phyloP scores from a whole-genome alignment of 1,284 basidiomycete species.

The Pseudozyma hubeiensis region DNA sequence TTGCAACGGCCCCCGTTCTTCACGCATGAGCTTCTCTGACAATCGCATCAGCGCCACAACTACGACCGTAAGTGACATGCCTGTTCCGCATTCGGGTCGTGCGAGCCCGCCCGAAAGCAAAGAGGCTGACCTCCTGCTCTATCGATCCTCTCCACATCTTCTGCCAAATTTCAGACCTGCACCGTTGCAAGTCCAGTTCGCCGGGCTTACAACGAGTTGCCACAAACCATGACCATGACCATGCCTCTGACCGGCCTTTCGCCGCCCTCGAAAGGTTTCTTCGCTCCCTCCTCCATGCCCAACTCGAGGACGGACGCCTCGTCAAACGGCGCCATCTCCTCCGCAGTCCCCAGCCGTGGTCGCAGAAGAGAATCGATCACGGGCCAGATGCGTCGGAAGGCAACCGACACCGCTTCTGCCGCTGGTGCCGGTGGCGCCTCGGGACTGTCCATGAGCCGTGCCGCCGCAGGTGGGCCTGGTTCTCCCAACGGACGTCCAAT shows the following conservation, averaged over 20 bases:
- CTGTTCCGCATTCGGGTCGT: background rate
- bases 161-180: constrained; percentile 19
- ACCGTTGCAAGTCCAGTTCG: constrained; percentile 30
- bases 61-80: constrained; percentile 31
- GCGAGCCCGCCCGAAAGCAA: background rate
- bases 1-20: background rate
- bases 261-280: constrained; percentile 54
- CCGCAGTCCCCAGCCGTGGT: constrained; percentile 52
- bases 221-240: constrained; percentile 41
- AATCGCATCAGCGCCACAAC: constrained; percentile 31
- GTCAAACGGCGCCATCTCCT: constrained; percentile 36
- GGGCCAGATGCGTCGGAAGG: constrained; percentile 54
- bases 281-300: constrained; percentile 46
- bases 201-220: constrained; percentile 31
- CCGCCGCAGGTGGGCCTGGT: constrained; percentile 18
- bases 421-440: constrained; percentile 54
- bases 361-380: constrained; percentile 59
- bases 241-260: constrained; percentile 48
- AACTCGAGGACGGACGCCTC: constrained; percentile 22
- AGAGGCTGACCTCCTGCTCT: constrained; percentile 5
- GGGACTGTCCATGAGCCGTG: constrained; percentile 42
- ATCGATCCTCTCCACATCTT: background rate
- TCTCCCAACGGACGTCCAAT: constrained; percentile 52
- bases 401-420: constrained; percentile 46
- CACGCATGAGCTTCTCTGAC: constrained; percentile 38